A percentile compares a stretch with the other conserved stretches of the same genome.
Conservation (phyloP, 1,139 yeast genomes). For the Pichia sp. region DNA sequence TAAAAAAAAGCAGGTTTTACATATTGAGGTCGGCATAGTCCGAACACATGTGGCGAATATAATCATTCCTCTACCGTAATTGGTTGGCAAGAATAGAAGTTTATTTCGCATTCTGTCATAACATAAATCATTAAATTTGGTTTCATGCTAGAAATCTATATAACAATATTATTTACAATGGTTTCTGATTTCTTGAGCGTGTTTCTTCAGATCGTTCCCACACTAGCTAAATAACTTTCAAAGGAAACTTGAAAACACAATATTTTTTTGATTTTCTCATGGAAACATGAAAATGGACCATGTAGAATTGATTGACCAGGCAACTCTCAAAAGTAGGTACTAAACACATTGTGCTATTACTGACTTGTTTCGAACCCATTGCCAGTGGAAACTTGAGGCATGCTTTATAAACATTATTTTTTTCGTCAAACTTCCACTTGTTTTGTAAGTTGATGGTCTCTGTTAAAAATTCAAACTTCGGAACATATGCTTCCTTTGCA, state of each 20-base stretch:
- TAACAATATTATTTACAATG: not conserved
- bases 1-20: no score
- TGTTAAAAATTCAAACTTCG: constrained; percentile 8
- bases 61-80: not conserved
- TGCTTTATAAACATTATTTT: constrained; percentile 2
- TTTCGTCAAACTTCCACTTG: constrained; percentile 10
- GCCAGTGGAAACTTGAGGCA: constrained; percentile 8
- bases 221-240: constrained; percentile 4
- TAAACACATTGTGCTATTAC: constrained; percentile 6
- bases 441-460: constrained; percentile 8
- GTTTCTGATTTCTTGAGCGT: not conserved
- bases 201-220: not conserved
- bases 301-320: constrained; percentile 10
- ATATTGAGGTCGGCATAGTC: no score
- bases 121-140: not conserved
- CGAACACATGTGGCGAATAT: not conserved
- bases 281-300: constrained; percentile 9
- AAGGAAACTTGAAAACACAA: constrained; percentile 11
- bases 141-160: not conserved
- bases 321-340: constrained; percentile 15
- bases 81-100: not conserved
- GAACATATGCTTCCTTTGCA: constrained; percentile 8
- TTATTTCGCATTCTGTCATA: not conserved
- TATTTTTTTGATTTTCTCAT: constrained; percentile 8
- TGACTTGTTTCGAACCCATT: constrained; percentile 3